These are phyloP conservation scores for Rubroboletus satanas DNA, from an alignment of 768 basidiomycete species.

Conservation along the genomic window DNA sequence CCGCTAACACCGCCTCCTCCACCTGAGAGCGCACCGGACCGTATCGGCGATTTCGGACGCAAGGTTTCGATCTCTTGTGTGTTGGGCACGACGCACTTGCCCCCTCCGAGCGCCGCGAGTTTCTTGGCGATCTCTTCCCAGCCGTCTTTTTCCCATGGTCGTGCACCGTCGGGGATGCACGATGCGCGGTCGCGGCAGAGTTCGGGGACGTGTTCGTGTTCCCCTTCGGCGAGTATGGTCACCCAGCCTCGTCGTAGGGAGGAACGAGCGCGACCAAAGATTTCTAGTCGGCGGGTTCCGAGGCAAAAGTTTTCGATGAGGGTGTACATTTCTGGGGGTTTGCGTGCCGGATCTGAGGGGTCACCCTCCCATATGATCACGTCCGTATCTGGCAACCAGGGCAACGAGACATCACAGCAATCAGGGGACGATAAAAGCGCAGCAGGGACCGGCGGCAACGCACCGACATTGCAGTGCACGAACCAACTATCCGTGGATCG, in stretches of 20 bases:
- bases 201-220: conserved; percentile 49
- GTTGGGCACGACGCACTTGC: conserved; percentile 64
- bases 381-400: conserved; percentile 71
- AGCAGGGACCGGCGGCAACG: conserved; percentile 23
- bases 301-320: conserved; percentile 98
- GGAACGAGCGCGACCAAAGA: conserved; percentile 71
- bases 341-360: conserved; percentile 71
- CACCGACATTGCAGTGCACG: conserved; percentile 96
- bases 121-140: conserved; percentile 66
- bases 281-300: conserved; percentile 84
- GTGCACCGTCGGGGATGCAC: conserved; percentile 27
- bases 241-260: conserved; percentile 89
- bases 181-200: conserved; percentile 30
- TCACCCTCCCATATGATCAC: conserved; percentile 97
- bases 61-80: conserved; percentile 79
- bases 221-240: conserved; percentile 67
- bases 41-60: conserved; percentile 79
- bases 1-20: conserved; percentile 28
- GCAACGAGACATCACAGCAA: background rate
- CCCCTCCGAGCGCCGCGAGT: conserved; percentile 42
- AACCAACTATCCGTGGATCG: conserved; percentile 94
- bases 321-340: conserved; percentile 94
- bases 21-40: conserved; percentile 31
- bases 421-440: background rate
- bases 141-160: conserved; percentile 54